phyloP scores from a whole-genome alignment of 2,329 filamentous ascomycete species.

The Mycocentrospora acerina region DNA sequence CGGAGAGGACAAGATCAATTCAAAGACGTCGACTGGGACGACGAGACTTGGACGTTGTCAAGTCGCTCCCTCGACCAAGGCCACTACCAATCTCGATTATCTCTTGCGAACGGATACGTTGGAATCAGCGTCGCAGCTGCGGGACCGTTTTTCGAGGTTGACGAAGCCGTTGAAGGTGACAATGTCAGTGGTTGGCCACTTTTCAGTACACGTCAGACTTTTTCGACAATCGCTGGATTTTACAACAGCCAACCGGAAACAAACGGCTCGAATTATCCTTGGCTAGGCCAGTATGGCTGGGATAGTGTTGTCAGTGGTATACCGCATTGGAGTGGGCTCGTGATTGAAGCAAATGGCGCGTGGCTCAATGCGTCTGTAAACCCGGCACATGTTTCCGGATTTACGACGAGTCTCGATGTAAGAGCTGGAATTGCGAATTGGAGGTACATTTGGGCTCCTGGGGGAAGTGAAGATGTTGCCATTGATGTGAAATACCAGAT shows the following conservation, averaged over 20 bases:
- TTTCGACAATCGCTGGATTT: conserved; percentile 69
- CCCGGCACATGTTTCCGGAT: conserved; percentile 60
- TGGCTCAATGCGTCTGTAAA: conserved; percentile 64
- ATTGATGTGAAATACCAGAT: conserved; percentile 67
- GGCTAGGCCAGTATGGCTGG: conserved; percentile 68
- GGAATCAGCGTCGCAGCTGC: conserved; percentile 65
- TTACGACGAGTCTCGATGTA: conserved; percentile 63
- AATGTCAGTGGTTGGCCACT: conserved; percentile 68
- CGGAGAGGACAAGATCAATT: conserved; percentile 25
- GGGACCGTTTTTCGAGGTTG: conserved; percentile 64
- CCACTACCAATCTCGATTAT: conserved; percentile 61
- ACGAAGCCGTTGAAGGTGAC: conserved; percentile 52
- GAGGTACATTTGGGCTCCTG: conserved; percentile 67
- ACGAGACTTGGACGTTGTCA: conserved; percentile 57
- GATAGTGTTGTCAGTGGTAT: conserved; percentile 72
- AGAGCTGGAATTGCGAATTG: conserved; percentile 64
- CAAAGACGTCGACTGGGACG: conserved; percentile 58
- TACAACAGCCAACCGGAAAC: conserved; percentile 62
- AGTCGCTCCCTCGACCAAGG: conserved; percentile 58
- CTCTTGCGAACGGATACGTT: conserved; percentile 60
- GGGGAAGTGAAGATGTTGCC: conserved; percentile 39
- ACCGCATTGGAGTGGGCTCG: conserved; percentile 66
- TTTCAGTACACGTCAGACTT: conserved; percentile 63
- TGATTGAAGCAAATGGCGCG: conserved; percentile 56
- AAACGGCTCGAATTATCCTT: conserved; percentile 65